phyloP scores from a whole-genome alignment of 345 rosid genomes.

The Noccaea caerulescens region DNA sequence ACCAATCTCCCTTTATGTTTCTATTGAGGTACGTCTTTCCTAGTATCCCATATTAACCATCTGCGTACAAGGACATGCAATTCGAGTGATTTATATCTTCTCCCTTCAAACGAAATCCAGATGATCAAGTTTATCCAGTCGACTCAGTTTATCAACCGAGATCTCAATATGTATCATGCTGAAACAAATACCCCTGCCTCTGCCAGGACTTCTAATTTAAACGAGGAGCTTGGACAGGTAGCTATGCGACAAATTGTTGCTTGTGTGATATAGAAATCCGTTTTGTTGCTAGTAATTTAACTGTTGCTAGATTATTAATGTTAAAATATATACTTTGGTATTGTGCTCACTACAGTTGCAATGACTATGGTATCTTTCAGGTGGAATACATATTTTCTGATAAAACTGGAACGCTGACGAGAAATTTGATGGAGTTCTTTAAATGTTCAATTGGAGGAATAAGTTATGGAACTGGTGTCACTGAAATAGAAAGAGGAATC shows the following conservation, averaged over 20 bases:
- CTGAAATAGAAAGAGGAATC: conserved; percentile 88
- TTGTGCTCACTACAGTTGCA: conserved; percentile 21
- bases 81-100: conserved; percentile 31
- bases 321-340: neutral
- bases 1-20: conserved; percentile 96
- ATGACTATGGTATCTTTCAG: conserved; percentile 50
- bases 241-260: conserved; percentile 19
- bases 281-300: conserved; percentile 11
- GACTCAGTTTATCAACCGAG: conserved; percentile 95
- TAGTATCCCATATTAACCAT: conserved; percentile 21
- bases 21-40: conserved; percentile 78
- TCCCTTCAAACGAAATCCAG: conserved; percentile 51
- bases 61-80: conserved; percentile 9
- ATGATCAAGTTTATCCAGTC: conserved; percentile 97
- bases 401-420: conserved; percentile 98
- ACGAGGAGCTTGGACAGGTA: conserved; percentile 99
- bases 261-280: conserved; percentile 13
- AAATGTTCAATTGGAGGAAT: conserved; percentile 99
- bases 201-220: conserved; percentile 97
- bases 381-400: conserved; percentile 98
- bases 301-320: neutral
- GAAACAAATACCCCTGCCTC: conserved; percentile 92
- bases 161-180: conserved; percentile 84
- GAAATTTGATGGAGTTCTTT: conserved; percentile 99
- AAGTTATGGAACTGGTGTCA: conserved; percentile 87